These are phyloP conservation scores for Phialemoniopsis sp. DNA, from an alignment of 2,329 filamentous ascomycete species.

Conservation along the genomic window DNA sequence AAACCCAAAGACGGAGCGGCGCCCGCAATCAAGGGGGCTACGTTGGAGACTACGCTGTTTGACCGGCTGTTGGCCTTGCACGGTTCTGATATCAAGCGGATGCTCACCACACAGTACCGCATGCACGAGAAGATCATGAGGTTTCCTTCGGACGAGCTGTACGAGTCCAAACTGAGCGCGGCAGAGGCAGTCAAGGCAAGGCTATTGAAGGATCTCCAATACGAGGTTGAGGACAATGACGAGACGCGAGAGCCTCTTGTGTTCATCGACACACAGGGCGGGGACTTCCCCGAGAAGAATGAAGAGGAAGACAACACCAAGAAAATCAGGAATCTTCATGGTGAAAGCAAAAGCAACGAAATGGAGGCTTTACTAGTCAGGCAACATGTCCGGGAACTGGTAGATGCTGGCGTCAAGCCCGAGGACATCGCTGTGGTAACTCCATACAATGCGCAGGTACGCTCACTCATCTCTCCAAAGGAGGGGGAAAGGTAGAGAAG, in stretches of 20 bases:
- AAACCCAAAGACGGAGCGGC: background rate
- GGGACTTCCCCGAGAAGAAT: slow-evolving; percentile 79
- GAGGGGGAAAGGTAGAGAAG: no score
- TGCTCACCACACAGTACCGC: slow-evolving; percentile 95
- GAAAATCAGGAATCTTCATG: slow-evolving; percentile 39
- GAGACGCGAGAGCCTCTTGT: slow-evolving; percentile 85
- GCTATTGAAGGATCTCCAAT: slow-evolving; percentile 72
- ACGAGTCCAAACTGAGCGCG: slow-evolving; percentile 76
- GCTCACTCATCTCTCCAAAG: slow-evolving; percentile 10
- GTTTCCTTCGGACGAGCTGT: slow-evolving; percentile 86
- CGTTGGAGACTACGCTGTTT: slow-evolving; percentile 87
- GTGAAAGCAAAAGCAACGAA: slow-evolving; percentile 82
- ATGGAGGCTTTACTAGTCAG: slow-evolving; percentile 81
- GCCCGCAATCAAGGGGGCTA: slow-evolving; percentile 45
- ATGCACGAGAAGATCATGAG: slow-evolving; percentile 97
- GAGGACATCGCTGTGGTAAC: slow-evolving; percentile 92
- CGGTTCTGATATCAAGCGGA: slow-evolving; percentile 79
- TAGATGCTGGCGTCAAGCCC: slow-evolving; percentile 73
- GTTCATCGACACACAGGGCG: slow-evolving; percentile 95
- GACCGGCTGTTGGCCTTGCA: slow-evolving; percentile 81
- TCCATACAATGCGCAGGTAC: slow-evolving; percentile 89
- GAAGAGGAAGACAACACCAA: slow-evolving; percentile 63
- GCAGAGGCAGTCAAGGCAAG: slow-evolving; percentile 73
- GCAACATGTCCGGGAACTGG: slow-evolving; percentile 70
- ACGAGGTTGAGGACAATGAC: slow-evolving; percentile 74